phyloP scores from a whole-genome alignment of 2,329 filamentous ascomycete species.

The Aspergillus unguis region DNA sequence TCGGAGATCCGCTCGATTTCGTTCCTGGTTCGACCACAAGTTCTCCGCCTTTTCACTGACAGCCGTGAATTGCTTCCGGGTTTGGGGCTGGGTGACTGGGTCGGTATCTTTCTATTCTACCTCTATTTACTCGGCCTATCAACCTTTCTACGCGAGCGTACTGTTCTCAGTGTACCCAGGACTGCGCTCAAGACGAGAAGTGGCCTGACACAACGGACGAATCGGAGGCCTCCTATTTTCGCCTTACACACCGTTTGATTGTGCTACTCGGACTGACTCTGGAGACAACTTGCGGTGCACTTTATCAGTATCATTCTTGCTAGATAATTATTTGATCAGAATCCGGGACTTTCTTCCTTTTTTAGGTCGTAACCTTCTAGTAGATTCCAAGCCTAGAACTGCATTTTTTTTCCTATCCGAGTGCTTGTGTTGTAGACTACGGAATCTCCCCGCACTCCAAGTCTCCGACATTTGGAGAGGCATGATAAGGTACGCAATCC shows the following conservation, averaged over 20 bases:
- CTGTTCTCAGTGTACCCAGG: background rate
- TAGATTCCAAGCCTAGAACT: too few relatives aligned
- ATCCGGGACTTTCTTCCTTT: background rate
- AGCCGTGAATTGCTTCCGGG: constrained; percentile 12
- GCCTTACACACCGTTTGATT: constrained; percentile 16
- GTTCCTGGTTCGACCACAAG: constrained; percentile 15
- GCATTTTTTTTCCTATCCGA: background rate
- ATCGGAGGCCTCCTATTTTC: constrained; percentile 29
- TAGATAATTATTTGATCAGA: background rate
- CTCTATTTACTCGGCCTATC: background rate
- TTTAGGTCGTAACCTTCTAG: background rate
- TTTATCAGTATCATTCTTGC: background rate
- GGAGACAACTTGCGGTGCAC: too few relatives aligned
- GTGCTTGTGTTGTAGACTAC: background rate
- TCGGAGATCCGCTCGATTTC: constrained; percentile 1
- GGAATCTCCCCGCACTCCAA: constrained; percentile 10
- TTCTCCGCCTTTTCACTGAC: constrained; percentile 13
- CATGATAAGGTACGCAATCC: too few relatives aligned
- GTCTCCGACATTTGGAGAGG: background rate
- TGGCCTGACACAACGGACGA: constrained; percentile 21
- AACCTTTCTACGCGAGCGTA: background rate
- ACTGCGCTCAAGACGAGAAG: background rate
- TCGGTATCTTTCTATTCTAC: background rate
- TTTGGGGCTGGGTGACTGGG: background rate
- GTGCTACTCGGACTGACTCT: background rate